Evolutionary conservation across 495 filamentous ascomycete genomes (phyloP).

Genomic region (Podospora pseudoanserina): DNA sequence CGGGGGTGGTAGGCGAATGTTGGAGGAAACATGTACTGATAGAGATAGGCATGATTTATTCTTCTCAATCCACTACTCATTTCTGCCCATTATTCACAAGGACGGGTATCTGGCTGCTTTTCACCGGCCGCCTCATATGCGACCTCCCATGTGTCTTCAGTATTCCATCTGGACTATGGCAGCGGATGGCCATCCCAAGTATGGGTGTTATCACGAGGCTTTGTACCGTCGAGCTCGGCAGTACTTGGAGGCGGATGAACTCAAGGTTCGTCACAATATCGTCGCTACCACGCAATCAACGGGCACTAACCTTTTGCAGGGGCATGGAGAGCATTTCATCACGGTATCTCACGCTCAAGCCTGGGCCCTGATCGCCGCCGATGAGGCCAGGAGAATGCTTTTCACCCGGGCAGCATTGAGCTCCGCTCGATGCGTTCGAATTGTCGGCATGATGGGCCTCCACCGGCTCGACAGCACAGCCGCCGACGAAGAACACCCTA

Average conservation of each 20-base stretch:
- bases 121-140: conserved; percentile 42
- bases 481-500: conserved; percentile 31
- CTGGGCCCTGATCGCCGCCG: conserved; percentile 41
- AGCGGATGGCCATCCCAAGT: conserved; percentile 37
- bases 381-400: conserved; percentile 42
- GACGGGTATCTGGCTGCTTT: conserved; percentile 39
- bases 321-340: conserved; percentile 44
- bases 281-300: not conserved
- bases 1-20: not conserved
- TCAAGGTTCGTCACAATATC: conserved; percentile 35
- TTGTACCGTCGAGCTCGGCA: conserved; percentile 48
- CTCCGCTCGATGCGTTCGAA: conserved; percentile 36
- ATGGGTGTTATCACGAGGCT: conserved; percentile 38
- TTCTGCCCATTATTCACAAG: conserved; percentile 42
- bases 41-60: conserved; percentile 37
- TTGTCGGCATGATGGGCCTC: conserved; percentile 47
- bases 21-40: not conserved
- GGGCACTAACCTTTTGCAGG: conserved; percentile 26
- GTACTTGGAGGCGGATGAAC: conserved; percentile 47
- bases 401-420: conserved; percentile 48
- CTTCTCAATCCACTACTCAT: conserved; percentile 37
- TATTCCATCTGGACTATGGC: conserved; percentile 48
- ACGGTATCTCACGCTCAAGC: conserved; percentile 47
- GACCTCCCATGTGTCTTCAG: conserved; percentile 48
- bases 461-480: conserved; percentile 42